Evolutionary conservation across 352 stramenopile species (phyloP), one percentile per base, ranked within the genome.

Genomic region (Pythium diclinum): DNA sequence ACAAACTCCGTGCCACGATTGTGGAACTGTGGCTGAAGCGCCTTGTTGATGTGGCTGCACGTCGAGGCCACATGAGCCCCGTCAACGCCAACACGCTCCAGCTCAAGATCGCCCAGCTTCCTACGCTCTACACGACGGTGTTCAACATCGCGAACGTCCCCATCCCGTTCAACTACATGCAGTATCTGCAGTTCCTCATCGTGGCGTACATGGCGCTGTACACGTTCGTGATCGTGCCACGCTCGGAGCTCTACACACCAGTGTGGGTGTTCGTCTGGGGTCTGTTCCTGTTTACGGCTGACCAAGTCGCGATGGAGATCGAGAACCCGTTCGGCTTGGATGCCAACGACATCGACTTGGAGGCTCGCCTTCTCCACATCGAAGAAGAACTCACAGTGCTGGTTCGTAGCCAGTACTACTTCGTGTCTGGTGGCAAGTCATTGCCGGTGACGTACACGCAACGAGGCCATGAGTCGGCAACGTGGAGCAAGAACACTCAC

Each of bases 101-200:
- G 59, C 51, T 79, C 7, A 90, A 90, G 65, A 75, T 94, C 19
- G 70, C 85, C 25, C 74, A 82, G 61, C 72, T 94, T 6, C 80
- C 83, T 13, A 78, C 76, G 32, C 71, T 93, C 10, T 93, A 91
- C 65, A 91, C 85, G 25, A 90, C 83, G 0, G 78, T 94, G 38
- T 94, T 89, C 69, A 91, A 87, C 65, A 92, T 94, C 60, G 83
- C 85, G 30, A 92, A 94, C 60, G 81, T 92, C 10, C 85, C 85
- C 17, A 94, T 94, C 58, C 85, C 85, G 28, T 92, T 94, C 77
- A 91, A 91, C 73, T 94, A 94, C 65, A 90, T 88, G 74, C 85
- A 92, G 65, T 92, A 91, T 54, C 71, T 92, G 3, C 79, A 91
- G 57, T 75, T 87, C 4, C 65, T 92, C 55, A 76, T 94, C 40